These are phyloP conservation scores for Scutellaria baicalensis DNA, from an alignment of 257 asterid species.

Conservation along the genomic window DNA sequence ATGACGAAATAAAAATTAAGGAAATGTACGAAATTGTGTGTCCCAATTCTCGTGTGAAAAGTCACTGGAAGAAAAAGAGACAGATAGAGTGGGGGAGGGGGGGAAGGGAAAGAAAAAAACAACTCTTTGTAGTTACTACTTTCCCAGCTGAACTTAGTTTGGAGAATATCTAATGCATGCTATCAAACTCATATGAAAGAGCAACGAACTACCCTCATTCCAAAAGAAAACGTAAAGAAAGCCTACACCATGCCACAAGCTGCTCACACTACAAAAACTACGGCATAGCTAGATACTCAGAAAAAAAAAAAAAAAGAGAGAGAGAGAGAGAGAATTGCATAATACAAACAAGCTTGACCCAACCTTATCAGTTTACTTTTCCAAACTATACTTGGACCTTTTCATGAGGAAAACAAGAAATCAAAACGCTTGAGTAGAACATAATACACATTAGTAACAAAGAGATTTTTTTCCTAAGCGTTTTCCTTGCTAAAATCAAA, in stretches of 20 bases:
- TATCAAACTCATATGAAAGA: background rate
- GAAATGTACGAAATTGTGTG: background rate
- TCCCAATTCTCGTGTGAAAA: background rate
- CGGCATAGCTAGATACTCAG: too few species aligned
- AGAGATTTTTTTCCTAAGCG: too few species aligned
- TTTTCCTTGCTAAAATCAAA: too few species aligned
- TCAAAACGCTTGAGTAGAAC: too few species aligned
- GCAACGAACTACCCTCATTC: background rate
- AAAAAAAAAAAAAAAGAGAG: too few species aligned
- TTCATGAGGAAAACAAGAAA: too few species aligned
- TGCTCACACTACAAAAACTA: background rate
- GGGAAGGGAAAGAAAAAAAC: background rate
- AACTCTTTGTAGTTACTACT: background rate
- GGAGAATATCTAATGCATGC: background rate
- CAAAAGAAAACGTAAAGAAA: background rate
- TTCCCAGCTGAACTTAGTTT: background rate
- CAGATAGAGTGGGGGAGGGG: too few species aligned
- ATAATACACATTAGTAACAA: too few species aligned
- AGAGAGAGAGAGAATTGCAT: too few species aligned
- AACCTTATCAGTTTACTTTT: too few species aligned
- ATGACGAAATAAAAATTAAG: background rate
- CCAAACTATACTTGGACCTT: too few species aligned
- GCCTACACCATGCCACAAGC: background rate
- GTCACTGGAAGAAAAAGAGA: background rate
- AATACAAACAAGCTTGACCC: too few species aligned